Evolutionary conservation across 2,329 filamentous ascomycete species (phyloP), one percentile per base, ranked within the genome.

Genomic region (Botrytis fabae): DNA sequence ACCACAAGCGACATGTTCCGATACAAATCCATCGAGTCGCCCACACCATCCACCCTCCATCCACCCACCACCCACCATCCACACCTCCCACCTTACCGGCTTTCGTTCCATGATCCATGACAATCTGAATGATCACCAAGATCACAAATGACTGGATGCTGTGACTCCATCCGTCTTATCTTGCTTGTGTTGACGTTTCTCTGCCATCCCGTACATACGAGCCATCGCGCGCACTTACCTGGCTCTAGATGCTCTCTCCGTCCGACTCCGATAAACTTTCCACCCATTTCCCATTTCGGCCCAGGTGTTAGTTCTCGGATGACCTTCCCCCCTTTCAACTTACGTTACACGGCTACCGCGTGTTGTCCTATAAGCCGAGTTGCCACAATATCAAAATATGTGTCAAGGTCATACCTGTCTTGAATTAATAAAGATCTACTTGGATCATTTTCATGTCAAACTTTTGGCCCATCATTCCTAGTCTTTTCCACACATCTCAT

Each of bases 381-480:
- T 54, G 48, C n/a, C 25, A 68, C 64, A 40, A 42, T 68, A 54
- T 68, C 20, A 8, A 16, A 18, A 57, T 18, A 28, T 57, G 35
- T 68, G 64, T n/a, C 64, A 57, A 68, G 64, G 64, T 42, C 35
- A 54, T 54, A 68, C 46, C 35, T 68, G 64, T 68, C 35, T 42
- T 40, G 48, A 14, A 42, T 51, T 25, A 28, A 25, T 42, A 44
- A 38, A n/a, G 48, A 68, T 68, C 35, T 57, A 42, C n/a, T 35
- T 68, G 2, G 48, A 68, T 68, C 35, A 2, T 51, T 42, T 68
- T 68, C 35, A 22, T 28, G 20, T 57, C 64, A 68, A 57, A 57
- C 32, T 28, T n/a, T 54, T 54, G 40, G 12, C 18, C 42, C 64
- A 54, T 57, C 64, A 68, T 54, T 32, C 60, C 60, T 54, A 40